Conservation (phyloP, 805 yeast genomes). For the Ogataea trehaloabstinens region DNA sequence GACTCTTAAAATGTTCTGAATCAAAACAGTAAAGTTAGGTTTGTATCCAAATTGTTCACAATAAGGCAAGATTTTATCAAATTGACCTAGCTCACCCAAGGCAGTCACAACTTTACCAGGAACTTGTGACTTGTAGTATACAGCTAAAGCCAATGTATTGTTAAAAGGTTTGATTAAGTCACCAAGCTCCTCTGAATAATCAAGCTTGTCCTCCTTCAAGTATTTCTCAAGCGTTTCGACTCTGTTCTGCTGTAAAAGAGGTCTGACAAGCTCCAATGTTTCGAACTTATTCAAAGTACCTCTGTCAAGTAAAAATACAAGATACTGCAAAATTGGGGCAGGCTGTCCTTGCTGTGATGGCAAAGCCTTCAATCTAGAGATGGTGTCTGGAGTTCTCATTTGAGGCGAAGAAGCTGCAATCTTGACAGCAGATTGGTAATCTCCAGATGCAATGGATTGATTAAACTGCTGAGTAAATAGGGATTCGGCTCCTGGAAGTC, state of each 20-base stretch:
- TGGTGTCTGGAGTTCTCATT: conserved; percentile 91
- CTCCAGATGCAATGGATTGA: conserved; percentile 76
- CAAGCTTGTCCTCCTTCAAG: conserved; percentile 91
- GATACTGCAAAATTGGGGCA: conserved; percentile 90
- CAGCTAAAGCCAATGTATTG: conserved; percentile 81
- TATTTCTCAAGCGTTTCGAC: conserved; percentile 93
- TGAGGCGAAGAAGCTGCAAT: conserved; percentile 94
- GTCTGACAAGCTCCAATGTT: conserved; percentile 91
- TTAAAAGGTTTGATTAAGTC: conserved; percentile 91
- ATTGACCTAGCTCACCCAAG: conserved; percentile 93
- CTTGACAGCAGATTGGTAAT: conserved; percentile 89
- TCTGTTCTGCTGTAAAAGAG: conserved; percentile 93
- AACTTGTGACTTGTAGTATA: conserved; percentile 77
- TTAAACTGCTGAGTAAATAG: conserved; percentile 91
- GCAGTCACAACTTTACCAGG: conserved; percentile 89
- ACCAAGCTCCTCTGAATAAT: conserved; percentile 95
- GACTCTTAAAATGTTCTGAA: conserved; percentile 86
- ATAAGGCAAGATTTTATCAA: conserved; percentile 92
- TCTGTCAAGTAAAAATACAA: conserved; percentile 85
- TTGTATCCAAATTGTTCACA: conserved; percentile 83
- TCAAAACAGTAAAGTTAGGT: conserved; percentile 86
- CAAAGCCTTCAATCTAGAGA: conserved; percentile 83
- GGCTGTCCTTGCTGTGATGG: conserved; percentile 94
- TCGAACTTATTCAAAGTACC: conserved; percentile 91
- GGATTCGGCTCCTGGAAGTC: conserved; percentile 95